Conservation (phyloP, 116 monocot species). For the Posidonia oceanica region DNA sequence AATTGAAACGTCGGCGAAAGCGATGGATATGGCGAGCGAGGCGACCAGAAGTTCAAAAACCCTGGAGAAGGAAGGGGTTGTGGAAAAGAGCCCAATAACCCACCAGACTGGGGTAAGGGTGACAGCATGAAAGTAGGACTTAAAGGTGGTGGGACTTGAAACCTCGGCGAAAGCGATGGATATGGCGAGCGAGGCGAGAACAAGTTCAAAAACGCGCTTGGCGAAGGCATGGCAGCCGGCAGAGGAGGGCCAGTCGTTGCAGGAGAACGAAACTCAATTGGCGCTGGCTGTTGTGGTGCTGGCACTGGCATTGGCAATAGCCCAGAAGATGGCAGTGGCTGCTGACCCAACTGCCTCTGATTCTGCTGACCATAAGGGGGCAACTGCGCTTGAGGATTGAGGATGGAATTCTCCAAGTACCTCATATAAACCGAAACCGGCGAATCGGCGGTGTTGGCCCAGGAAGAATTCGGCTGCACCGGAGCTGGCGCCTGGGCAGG, state of each 20-base stretch:
- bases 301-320: neutral
- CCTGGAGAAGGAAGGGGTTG: slow-evolving; percentile 38
- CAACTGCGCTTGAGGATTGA: slow-evolving; percentile 5
- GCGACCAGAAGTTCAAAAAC: slow-evolving; percentile 45
- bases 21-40: slow-evolving; percentile 58
- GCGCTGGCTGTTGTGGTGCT: neutral
- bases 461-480: neutral
- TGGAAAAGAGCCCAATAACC: slow-evolving; percentile 42
- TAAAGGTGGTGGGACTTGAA: slow-evolving; percentile 52
- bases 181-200: slow-evolving; percentile 63
- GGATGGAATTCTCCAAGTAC: slow-evolving; percentile 60
- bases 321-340: neutral
- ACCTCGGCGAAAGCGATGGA: slow-evolving; percentile 67
- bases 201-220: slow-evolving; percentile 51
- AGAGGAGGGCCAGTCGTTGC: neutral
- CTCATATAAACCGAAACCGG: slow-evolving; percentile 65
- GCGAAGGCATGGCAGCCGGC: slow-evolving; percentile 23
- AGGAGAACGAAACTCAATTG: neutral
- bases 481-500: neutral
- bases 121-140: slow-evolving; percentile 58
- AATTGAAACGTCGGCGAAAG: slow-evolving; percentile 70
- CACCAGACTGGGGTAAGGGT: slow-evolving; percentile 25
- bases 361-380: too few species aligned
- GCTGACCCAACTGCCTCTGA: neutral
- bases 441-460: slow-evolving; percentile 22